A percentile compares a stretch with the other conserved stretches of the same genome.
Conservation (phyloP, 768 basidiomycete genomes). For the Collybiopsis confluens region DNA sequence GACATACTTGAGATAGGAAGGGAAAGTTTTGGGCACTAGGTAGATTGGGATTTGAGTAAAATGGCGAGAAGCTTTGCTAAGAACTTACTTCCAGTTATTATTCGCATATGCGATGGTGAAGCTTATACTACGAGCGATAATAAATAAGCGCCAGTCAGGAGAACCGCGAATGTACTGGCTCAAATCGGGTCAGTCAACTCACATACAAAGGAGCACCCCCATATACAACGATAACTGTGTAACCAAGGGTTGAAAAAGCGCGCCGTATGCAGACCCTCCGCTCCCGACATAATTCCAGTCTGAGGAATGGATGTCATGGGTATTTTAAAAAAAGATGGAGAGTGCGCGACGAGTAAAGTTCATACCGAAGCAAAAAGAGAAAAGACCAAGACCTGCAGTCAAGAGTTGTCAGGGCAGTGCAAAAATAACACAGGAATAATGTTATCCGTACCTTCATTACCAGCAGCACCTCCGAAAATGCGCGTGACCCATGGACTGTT, state of each 20-base stretch:
- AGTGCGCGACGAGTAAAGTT: not conserved
- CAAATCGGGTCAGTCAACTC: too few species aligned
- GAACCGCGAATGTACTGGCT: too few species aligned
- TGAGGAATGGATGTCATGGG: not conserved
- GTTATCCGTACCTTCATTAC: conserved; percentile 36
- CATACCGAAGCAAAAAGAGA: conserved; percentile 30
- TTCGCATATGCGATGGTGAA: conserved; percentile 8
- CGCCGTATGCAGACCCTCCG: conserved; percentile 23
- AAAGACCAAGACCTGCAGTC: conserved; percentile 10
- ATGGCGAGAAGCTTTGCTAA: not conserved
- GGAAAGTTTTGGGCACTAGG: conserved; percentile 21
- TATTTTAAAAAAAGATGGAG: not conserved
- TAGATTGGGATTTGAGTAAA: too few species aligned
- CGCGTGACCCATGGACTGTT: conserved; percentile 36
- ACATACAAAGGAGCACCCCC: conserved; percentile 18
- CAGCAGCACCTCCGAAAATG: conserved; percentile 46
- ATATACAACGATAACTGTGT: conserved; percentile 26
- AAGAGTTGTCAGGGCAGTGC: not conserved
- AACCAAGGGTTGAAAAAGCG: conserved; percentile 40
- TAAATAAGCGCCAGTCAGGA: too few species aligned
- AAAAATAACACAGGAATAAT: not conserved
- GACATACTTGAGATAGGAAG: conserved; percentile 29
- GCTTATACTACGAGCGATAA: conserved; percentile 4
- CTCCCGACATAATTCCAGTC: conserved; percentile 44
- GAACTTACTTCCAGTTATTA: conserved; percentile 10